Conservation (phyloP, 2,329 filamentous ascomycete genomes). For the Beauveria bassiana region DNA sequence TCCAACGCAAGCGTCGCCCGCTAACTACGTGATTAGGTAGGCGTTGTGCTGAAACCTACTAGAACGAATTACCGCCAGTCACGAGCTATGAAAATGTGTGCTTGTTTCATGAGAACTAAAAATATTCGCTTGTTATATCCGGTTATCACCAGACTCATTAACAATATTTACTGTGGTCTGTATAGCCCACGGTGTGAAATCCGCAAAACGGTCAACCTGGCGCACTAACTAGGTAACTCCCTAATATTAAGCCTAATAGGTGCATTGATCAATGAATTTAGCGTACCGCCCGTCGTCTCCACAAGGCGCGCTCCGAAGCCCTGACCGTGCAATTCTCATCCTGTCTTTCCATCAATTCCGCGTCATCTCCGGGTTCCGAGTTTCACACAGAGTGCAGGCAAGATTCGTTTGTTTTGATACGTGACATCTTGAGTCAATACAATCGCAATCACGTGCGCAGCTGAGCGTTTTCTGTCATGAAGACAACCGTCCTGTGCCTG, state of each 20-base stretch:
- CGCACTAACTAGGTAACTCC: not conserved
- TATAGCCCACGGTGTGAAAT: not conserved
- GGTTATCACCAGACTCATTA: too few species aligned
- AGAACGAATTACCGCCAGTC: too few species aligned
- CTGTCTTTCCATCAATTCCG: not conserved
- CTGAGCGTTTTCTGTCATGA: not conserved
- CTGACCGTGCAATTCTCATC: not conserved
- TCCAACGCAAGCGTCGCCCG: too few species aligned
- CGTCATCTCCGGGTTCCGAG: not conserved
- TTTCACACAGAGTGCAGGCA: not conserved
- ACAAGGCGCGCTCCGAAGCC: not conserved
- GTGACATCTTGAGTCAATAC: not conserved
- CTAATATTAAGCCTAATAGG: too few species aligned
- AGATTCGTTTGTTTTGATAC: not conserved
- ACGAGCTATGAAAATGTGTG: too few species aligned
- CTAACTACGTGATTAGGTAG: too few species aligned
- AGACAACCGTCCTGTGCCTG: not conserved
- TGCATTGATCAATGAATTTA: too few species aligned
- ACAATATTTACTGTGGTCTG: too few species aligned
- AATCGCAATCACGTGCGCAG: not conserved
- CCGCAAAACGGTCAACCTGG: not conserved
- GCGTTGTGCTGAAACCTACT: too few species aligned
- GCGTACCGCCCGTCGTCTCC: not conserved
- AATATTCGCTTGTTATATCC: too few species aligned
- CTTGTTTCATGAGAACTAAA: too few species aligned